Evolutionary conservation across 306 rosid genomes (phyloP), one percentile per base, ranked within the genome.

Genomic region (Cicer yamashitae): DNA sequence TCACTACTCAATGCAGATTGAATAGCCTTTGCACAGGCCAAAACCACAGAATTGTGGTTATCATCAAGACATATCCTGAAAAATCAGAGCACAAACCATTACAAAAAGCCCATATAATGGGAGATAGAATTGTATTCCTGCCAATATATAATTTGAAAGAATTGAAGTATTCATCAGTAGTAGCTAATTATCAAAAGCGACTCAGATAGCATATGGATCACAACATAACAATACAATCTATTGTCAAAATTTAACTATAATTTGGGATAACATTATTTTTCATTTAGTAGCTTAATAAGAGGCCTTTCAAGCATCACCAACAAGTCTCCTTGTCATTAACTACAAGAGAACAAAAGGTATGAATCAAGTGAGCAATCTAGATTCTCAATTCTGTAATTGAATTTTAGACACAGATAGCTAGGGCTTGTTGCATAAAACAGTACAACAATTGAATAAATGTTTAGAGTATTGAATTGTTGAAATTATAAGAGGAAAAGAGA

Each of bases 11-110:
- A 69, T 69, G 81, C 82, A 82, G 89, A 70, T 86, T 86, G 93
- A 76, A 92, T 65, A 82, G 81, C 93, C 88, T 89, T 91, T 45
- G 81, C 88, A 77, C 93, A 89, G 46, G 91, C 96, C 62, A 89
- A 86, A 84, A 89, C 91, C 8, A 94, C 97, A 56, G 96, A 90
- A 80, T 64, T 75, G 81, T 92, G 99, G 83, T 94, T 92, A 84
- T 92, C 96, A 85, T 94, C 96, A 18, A 94, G 91, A 84, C 96
- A 89, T 14, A 91, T 83, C 93, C 97, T 94, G 79, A 61, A 77
- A 73, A 41, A 67, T 74, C 22, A 85, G 54, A 48, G 50, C 1
- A 60, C 6, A 67, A 7, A 70, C 37, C 14, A 65, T 74, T 65
- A 75, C 38, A 48, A 68, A 46, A 61, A 18, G 50, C 25, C 61